Evolutionary conservation across 2,329 filamentous ascomycete genomes (phyloP), one percentile per base, ranked within the genome.

Genomic region (Sphaerulina musiva): DNA sequence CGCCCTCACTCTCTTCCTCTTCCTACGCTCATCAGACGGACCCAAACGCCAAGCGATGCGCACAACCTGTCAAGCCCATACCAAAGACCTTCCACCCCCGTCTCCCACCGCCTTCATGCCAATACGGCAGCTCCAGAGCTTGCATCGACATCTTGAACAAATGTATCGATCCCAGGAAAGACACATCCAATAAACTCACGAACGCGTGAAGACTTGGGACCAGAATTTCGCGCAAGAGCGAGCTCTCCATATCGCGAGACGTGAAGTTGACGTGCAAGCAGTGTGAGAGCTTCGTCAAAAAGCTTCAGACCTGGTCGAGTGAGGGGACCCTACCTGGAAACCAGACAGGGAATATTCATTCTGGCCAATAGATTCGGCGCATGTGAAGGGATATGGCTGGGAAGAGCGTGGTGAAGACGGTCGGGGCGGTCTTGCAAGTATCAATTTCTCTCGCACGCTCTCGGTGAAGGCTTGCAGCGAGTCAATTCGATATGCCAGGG

Each of bases 181-280:
- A 20, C 32, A 23, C 20, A 20, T 20, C 20, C 20, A 20, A 20
- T 20, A 34, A n/a, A 29, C n/a, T 17, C 7, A 41, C 47, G 39
- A 31, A 48, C 14, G 23, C 40, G 10, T 54, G 43, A 54, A 46
- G 42, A 29, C 5, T 46, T 26, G 2, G 2, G 32, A 40, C 26
- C 39, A 10, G 14, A 6, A 39, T 44, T 46, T 11, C 32, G 40
- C 32, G 40, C 40, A 41, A 32, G 44, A 17, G 14, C 14, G 44
- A 17, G 14, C 29, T 48, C 14, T n/a, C 46, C 34, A 49, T 41
- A 17, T 20, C 20, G 42, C 26, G 6, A 51, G 43, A 43, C 53
- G 36, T 55, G 53, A 51, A 41, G 47, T 55, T 12, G 47, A 34
- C 38, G 36, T 49, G 32, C 11, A 14, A 34, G 31, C 26, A 34